phyloP scores from a whole-genome alignment of 108 stramenopile genomes.

The Poteriospumella lacustris region DNA sequence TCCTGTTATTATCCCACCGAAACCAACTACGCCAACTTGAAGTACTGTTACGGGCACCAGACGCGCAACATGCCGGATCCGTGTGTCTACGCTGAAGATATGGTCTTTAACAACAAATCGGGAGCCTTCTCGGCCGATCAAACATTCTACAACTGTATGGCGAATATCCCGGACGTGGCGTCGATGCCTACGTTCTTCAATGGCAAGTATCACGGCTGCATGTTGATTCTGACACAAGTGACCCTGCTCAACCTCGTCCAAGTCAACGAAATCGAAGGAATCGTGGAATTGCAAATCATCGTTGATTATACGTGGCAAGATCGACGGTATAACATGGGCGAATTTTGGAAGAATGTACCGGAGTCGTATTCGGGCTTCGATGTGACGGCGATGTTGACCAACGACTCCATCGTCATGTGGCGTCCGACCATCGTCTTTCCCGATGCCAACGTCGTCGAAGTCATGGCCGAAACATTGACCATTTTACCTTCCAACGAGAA shows the following conservation, averaged over 20 bases:
- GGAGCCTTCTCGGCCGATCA: background rate
- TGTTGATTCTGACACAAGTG: background rate
- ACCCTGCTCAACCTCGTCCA: background rate
- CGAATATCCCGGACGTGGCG: background rate
- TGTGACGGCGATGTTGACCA: background rate
- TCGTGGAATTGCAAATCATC: background rate
- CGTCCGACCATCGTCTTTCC: background rate
- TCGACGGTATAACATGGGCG: background rate
- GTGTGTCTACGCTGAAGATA: too few species aligned
- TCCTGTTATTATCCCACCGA: too few species aligned
- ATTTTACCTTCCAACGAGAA: background rate
- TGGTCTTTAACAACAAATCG: too few species aligned
- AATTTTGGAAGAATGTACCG: background rate
- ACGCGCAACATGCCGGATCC: too few species aligned
- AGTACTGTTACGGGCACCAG: too few species aligned
- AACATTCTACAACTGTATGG: background rate
- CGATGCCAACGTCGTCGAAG: background rate
- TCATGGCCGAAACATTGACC: background rate
- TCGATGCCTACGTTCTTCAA: background rate
- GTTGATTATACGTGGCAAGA: background rate
- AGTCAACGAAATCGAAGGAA: slow-evolving; percentile 12
- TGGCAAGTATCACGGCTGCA: background rate
- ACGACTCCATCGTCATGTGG: background rate
- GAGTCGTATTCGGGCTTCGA: background rate
- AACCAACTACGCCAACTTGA: too few species aligned